A percentile compares a stretch with the other conserved stretches of the same genome.
Evolutionary conservation across 1,284 basidiomycete species (phyloP).

Genomic region (Melampsora larici-populina): DNA sequence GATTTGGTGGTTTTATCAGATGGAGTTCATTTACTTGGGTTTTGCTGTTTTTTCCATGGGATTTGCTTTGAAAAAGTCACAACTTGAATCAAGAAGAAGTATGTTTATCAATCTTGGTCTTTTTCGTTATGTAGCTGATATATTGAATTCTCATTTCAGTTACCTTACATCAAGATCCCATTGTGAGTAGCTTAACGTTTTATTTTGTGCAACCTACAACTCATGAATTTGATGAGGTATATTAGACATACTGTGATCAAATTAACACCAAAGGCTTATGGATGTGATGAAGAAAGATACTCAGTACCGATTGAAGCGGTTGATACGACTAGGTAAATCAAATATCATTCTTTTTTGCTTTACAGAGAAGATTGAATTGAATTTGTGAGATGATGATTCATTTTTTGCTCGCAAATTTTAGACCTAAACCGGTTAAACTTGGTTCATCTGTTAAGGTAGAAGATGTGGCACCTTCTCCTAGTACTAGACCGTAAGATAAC

Average conservation of each 20-base stretch:
- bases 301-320: slow-evolving; percentile 42
- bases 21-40: neutral
- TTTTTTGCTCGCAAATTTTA: neutral
- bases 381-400: no score
- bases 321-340: slow-evolving; percentile 35
- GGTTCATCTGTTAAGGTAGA: neutral
- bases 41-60: neutral
- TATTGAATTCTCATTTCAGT: slow-evolving; percentile 45
- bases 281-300: slow-evolving; percentile 88
- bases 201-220: no score
- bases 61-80: slow-evolving; percentile 56
- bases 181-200: slow-evolving; percentile 36
- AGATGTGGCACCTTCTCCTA: slow-evolving; percentile 37
- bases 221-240: no score
- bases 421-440: slow-evolving; percentile 36
- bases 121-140: neutral
- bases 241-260: slow-evolving; percentile 86
- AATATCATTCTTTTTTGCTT: no score
- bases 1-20: no score
- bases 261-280: slow-evolving; percentile 94
- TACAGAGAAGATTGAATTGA: neutral
- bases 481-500: slow-evolving; percentile 35
- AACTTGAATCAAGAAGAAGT: slow-evolving; percentile 79
- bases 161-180: slow-evolving; percentile 86
- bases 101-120: neutral